These are phyloP conservation scores for Penicillium macrosclerotiorum DNA, from an alignment of 495 filamentous ascomycete genomes.

Conservation along the genomic window DNA sequence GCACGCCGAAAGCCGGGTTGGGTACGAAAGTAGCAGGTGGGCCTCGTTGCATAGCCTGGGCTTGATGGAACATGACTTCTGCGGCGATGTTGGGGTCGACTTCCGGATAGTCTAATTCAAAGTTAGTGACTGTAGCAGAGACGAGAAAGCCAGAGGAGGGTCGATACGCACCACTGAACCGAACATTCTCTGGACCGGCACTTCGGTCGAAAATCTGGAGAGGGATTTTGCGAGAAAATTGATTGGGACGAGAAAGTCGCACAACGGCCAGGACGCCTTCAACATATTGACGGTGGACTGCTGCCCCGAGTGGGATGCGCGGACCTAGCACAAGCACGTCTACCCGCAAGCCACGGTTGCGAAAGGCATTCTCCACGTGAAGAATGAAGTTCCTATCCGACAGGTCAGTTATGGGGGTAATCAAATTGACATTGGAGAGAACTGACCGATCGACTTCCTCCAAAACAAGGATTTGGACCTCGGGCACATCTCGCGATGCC, in stretches of 20 bases:
- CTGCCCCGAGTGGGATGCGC: slow-evolving; percentile 70
- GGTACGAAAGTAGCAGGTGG: slow-evolving; percentile 42
- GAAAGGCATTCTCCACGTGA: slow-evolving; percentile 77
- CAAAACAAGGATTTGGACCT: slow-evolving; percentile 82
- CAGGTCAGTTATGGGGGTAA: slow-evolving; percentile 5
- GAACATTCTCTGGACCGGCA: slow-evolving; percentile 64
- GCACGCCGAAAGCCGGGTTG: slow-evolving; percentile 44
- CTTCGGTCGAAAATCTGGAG: slow-evolving; percentile 85
- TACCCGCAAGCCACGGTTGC: slow-evolving; percentile 63
- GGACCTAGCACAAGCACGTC: slow-evolving; percentile 76
- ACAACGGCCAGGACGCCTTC: slow-evolving; percentile 88
- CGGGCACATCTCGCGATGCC: slow-evolving; percentile 74
- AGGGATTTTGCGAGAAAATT: slow-evolving; percentile 67
- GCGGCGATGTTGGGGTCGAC: slow-evolving; percentile 74
- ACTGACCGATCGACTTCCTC: slow-evolving; percentile 72
- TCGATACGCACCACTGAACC: slow-evolving; percentile 62
- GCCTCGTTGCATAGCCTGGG: slow-evolving; percentile 60
- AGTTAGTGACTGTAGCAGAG: no score
- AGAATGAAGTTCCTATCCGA: slow-evolving; percentile 65
- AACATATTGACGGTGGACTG: slow-evolving; percentile 79
- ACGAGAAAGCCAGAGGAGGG: not conserved
- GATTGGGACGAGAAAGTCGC: slow-evolving; percentile 65
- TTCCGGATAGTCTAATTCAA: slow-evolving; percentile 82
- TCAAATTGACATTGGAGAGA: not conserved
- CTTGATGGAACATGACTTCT: slow-evolving; percentile 69